phyloP scores from a whole-genome alignment of 495 filamentous ascomycete species.

The Neurospora africana region DNA sequence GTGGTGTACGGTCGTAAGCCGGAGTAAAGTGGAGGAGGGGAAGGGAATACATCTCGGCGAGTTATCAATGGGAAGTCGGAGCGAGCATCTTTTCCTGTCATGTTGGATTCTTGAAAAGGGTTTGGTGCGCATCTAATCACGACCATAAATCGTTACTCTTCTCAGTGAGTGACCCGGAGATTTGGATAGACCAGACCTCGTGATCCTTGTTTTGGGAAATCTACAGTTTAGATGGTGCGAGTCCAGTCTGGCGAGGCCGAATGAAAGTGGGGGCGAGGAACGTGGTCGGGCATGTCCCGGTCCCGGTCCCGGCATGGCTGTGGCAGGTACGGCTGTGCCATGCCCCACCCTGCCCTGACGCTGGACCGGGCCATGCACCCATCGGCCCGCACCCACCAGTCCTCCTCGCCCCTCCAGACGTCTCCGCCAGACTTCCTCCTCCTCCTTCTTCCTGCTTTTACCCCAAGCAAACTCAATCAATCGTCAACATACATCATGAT shows the following conservation, averaged over 20 bases:
- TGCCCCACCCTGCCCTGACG: too few relatives aligned
- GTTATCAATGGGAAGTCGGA: not conserved
- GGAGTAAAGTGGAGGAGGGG: not conserved
- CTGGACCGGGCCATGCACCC: too few relatives aligned
- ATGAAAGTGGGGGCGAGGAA: too few relatives aligned
- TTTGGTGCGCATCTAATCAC: not conserved
- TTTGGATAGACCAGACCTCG: not conserved
- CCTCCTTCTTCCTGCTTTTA: not conserved
- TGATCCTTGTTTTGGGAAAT: not conserved
- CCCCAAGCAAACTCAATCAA: not conserved
- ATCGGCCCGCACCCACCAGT: not conserved
- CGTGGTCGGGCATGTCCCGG: too few relatives aligned
- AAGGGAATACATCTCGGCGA: too few relatives aligned
- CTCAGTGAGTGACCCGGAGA: not conserved
- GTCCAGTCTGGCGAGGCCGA: too few relatives aligned
- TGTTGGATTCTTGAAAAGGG: not conserved
- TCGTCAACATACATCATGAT: not conserved
- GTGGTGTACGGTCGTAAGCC: constrained; percentile 25
- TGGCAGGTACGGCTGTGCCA: too few relatives aligned
- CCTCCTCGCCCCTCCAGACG: not conserved
- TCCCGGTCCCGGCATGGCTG: too few relatives aligned
- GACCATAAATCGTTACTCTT: not conserved
- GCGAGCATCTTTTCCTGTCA: not conserved
- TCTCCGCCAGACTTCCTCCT: not conserved
- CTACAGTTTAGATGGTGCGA: too few relatives aligned